phyloP scores from a whole-genome alignment of 2,329 filamentous ascomycete genomes.

The Fusarium udum region DNA sequence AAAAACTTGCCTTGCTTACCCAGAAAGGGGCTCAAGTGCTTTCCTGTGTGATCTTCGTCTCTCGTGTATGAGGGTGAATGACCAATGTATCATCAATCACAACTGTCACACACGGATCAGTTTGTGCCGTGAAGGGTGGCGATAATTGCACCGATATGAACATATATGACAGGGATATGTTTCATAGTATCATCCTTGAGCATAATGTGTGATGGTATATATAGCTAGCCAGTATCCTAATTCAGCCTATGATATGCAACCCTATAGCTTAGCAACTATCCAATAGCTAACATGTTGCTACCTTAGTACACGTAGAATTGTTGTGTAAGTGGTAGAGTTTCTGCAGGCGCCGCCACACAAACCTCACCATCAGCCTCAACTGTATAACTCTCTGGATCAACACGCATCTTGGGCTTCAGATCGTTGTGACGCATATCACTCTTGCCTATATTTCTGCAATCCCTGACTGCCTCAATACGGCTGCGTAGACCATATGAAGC shows the following conservation, averaged over 20 bases:
- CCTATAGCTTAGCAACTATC: background rate
- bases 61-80: background rate
- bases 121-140: background rate
- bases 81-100: constrained; percentile 1
- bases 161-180: background rate
- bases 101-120: constrained; percentile 3
- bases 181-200: background rate
- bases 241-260: background rate
- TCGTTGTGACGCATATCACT: constrained; percentile 92
- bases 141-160: background rate
- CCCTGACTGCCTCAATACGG: constrained; percentile 80
- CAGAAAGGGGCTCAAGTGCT: background rate
- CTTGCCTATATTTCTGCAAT: constrained; percentile 80
- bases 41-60: constrained; percentile 5
- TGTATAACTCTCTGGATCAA: constrained; percentile 89
- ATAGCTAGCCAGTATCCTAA: background rate
- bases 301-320: constrained; percentile 77
- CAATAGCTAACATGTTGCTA: background rate
- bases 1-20: background rate
- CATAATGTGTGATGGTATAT: background rate
- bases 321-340: constrained; percentile 78
- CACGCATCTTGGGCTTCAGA: constrained; percentile 83
- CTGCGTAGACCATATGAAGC: constrained; percentile 80
- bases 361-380: constrained; percentile 85
- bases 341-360: constrained; percentile 78